These are phyloP conservation scores for Neoboletus subvelutipes DNA, from an alignment of 768 basidiomycete genomes.

Conservation along the genomic window DNA sequence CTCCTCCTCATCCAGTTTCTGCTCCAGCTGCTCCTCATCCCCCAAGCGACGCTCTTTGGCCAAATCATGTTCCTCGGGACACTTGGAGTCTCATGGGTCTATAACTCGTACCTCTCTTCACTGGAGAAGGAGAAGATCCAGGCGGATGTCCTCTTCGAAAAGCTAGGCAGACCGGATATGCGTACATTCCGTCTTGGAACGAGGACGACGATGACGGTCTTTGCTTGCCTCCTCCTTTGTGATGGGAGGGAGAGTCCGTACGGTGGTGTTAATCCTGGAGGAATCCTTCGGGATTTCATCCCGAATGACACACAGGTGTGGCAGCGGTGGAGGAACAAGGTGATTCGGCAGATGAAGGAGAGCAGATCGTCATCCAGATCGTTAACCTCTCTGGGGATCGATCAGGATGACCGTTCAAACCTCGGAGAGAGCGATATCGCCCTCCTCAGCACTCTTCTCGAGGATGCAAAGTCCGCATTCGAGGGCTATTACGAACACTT, in stretches of 20 bases:
- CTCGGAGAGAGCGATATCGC: constrained; percentile 9
- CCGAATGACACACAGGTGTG: constrained; percentile 27
- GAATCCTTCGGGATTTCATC: constrained; percentile 22
- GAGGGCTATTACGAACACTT: constrained; percentile 14
- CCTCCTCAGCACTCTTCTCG: constrained; percentile 18
- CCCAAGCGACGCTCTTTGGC: constrained; percentile 35
- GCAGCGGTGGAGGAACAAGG: constrained; percentile 26
- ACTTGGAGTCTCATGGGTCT: constrained; percentile 34
- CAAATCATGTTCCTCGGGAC: constrained; percentile 36
- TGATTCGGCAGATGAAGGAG: constrained; percentile 18
- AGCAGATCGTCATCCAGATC: neutral
- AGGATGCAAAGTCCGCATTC: constrained; percentile 22
- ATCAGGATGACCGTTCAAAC: constrained; percentile 5
- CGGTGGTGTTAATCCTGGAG: constrained; percentile 5
- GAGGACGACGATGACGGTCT: constrained; percentile 25
- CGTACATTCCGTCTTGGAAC: constrained; percentile 24
- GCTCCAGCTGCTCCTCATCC: constrained; percentile 35
- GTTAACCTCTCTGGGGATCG: constrained; percentile 1
- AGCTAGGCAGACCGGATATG: constrained; percentile 14
- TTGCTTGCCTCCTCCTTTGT: constrained; percentile 25
- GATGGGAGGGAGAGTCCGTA: constrained; percentile 23
- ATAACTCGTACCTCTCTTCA: constrained; percentile 37
- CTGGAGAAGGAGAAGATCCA: constrained; percentile 38
- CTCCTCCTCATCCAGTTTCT: constrained; percentile 35
- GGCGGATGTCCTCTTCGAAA: constrained; percentile 16